Conservation (phyloP, 2,329 filamentous ascomycete species). For the Fusarium palustre region DNA sequence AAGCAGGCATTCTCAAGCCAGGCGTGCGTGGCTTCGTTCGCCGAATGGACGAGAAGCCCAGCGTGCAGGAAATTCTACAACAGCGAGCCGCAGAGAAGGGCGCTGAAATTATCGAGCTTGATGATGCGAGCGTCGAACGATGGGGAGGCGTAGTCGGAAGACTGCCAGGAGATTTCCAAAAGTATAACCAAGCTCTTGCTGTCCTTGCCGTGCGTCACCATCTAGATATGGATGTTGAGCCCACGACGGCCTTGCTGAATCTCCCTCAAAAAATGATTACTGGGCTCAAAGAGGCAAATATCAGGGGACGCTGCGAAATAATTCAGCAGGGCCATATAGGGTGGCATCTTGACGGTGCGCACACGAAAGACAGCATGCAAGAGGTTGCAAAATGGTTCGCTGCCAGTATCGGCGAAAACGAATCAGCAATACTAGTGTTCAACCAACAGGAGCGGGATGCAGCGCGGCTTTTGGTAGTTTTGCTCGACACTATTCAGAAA, state of each 20-base stretch:
- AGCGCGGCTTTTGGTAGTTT: constrained; percentile 68
- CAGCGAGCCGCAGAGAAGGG: constrained; percentile 69
- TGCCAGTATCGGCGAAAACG: constrained; percentile 53
- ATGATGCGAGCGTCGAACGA: constrained; percentile 52
- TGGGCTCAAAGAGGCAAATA: constrained; percentile 74
- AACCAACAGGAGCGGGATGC: constrained; percentile 93
- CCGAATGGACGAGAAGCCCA: constrained; percentile 48
- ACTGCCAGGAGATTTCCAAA: constrained; percentile 66
- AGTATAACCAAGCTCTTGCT: constrained; percentile 69
- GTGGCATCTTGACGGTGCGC: constrained; percentile 90
- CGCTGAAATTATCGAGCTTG: constrained; percentile 57
- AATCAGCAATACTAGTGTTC: constrained; percentile 76
- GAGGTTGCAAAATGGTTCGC: constrained; percentile 84
- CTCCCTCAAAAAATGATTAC: constrained; percentile 62
- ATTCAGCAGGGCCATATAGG: constrained; percentile 64
- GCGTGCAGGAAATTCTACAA: constrained; percentile 65
- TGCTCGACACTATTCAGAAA: constrained; percentile 67
- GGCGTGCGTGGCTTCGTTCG: constrained; percentile 58
- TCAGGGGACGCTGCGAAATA: constrained; percentile 83
- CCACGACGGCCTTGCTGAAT: constrained; percentile 40
- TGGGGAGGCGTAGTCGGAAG: constrained; percentile 58
- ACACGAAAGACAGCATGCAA: constrained; percentile 85
- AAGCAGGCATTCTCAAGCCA: constrained; percentile 85
- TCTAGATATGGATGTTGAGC: constrained; percentile 53
- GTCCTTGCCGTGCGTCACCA: constrained; percentile 68